Evolutionary conservation across 345 rosid genomes (phyloP), one percentile per base, ranked within the genome.

Genomic region (Reutealis trisperma): DNA sequence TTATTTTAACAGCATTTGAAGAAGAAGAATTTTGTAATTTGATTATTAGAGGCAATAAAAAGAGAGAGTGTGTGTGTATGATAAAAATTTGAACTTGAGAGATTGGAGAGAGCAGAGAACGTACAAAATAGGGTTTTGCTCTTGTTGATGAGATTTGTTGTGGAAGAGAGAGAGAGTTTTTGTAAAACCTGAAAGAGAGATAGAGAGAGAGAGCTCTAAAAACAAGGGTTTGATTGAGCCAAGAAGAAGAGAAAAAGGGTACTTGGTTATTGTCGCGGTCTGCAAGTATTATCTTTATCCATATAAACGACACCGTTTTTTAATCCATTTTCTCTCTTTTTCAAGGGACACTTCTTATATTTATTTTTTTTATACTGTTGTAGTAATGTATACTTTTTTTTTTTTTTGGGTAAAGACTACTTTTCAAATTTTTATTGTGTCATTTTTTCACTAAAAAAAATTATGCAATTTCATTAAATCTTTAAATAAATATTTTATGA

Each of bases 1-100:
- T 70, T 51, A 49, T 63, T 62, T 6, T 32, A 30, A 51, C 61
- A 16, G 62, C 73, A 70, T 70, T 34, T 27, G 59, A 45, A 67
- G 30, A 59, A 19, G 21, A 7, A 62, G 51, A 42, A 24, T 5
- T 37, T 13, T 57, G 21, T 14, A 10, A 25, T 25, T 73, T 45
- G 45, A 63, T 10, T 37, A 37, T 11, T 63, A 16, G 27, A 74
- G 57, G 55, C 5, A 51, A 18, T 19, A 54, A 54, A 15, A 54
- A 18, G 58, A 54, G 58, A 54, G 6, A 15, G 19, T 16, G 19
- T 2, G 49, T 45, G 45, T 42, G 4, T 0, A 8, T 19, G 21
- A 44, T 11, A 1, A 16, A 69, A 24, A 54, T n/a, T 51, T 32
- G 24, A 49, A 58, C 34, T 67, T 11, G 27, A 49, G 27, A 49